phyloP scores from a whole-genome alignment of 2,329 filamentous ascomycete genomes.

The Aspergillus sp. region DNA sequence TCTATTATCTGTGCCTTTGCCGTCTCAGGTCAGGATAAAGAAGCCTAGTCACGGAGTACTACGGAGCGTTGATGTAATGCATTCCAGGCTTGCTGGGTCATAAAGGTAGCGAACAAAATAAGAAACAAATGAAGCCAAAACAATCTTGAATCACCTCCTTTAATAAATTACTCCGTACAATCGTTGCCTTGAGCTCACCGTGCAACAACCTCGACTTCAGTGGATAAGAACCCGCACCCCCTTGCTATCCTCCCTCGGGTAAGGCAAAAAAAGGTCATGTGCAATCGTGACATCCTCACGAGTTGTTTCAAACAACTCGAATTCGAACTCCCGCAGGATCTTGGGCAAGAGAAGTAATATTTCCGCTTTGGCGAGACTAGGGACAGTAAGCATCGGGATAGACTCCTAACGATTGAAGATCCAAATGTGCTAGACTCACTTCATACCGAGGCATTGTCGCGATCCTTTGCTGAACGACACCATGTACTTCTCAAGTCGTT shows the following conservation, averaged over 20 bases:
- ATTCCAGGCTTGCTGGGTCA: no score
- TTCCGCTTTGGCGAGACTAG: slow-evolving; percentile 34
- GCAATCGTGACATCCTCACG: slow-evolving; percentile 28
- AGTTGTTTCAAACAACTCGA: slow-evolving; percentile 34
- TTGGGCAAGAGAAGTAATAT: slow-evolving; percentile 30
- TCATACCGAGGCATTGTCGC: slow-evolving; percentile 50
- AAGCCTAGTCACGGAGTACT: no score
- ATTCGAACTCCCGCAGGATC: slow-evolving; percentile 28
- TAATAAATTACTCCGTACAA: no score
- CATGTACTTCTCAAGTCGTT: slow-evolving; percentile 37
- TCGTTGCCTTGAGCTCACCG: no score
- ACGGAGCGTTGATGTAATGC: no score
- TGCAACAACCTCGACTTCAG: background rate
- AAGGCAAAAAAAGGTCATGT: slow-evolving; percentile 26
- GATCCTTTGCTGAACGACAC: slow-evolving; percentile 44
- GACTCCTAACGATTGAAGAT: no score
- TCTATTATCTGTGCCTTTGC: no score
- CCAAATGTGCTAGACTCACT: slow-evolving; percentile 22
- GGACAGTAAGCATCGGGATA: background rate
- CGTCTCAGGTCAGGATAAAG: no score
- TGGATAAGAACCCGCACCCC: slow-evolving; percentile 19
- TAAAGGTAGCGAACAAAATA: no score
- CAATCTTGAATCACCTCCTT: no score
- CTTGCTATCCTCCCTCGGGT: slow-evolving; percentile 16
- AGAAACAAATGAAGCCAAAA: no score